Base-by-base conservation (phyloP, 2,329 filamentous ascomycete species). In the Colletotrichum sublineola region DNA sequence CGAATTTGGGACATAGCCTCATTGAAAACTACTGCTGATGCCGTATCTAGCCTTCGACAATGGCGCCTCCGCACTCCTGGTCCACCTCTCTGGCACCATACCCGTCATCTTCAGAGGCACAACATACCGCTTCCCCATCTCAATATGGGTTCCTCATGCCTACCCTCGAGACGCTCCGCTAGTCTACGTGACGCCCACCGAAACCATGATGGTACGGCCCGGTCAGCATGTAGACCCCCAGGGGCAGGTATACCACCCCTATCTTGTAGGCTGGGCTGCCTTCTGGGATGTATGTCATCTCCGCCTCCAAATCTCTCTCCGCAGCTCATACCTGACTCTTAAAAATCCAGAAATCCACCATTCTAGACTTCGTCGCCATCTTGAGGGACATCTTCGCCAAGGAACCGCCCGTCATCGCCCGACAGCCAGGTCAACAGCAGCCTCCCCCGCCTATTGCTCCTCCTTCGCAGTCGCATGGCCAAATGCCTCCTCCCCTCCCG, bases 171-270 rank as follows among this genome's bases (percentile, higher is more conserved):
- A 97, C 77, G 88, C 94, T 0, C 96, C 96, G 1, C 88, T 98
- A 58, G 90, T 93, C 71, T 98, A 97, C 81, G 94, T 98, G 53
- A 95, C 91, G 8, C 95, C 96, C 3, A 94, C 93, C 6, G 92
- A 94, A 75, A 93, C 91, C 75, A 98, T 99, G 94, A 84, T 93
- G 75, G 92, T 99, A 53, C 89, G 96, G 29, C 94, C 95, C 0
- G 96, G 96, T 0, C 96, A 99, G 80, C 95, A 99, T 85, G 95
- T 99, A 73, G 95, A 96, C 78, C 91, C 94, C 6, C 96, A 98
- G 78, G 96, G 96, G 36, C 92, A 94, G 80, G 90, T 98, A 75
- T 99, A 98, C 80, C 96, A 99, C 80, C 96, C 96, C 48, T 99
- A 98, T 81, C 85, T 99, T 58, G 94, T 94, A 42, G 92, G 94